Base-by-base conservation (phyloP, 2,329 filamentous ascomycete genomes). In the Dendryphion nanum region DNA sequence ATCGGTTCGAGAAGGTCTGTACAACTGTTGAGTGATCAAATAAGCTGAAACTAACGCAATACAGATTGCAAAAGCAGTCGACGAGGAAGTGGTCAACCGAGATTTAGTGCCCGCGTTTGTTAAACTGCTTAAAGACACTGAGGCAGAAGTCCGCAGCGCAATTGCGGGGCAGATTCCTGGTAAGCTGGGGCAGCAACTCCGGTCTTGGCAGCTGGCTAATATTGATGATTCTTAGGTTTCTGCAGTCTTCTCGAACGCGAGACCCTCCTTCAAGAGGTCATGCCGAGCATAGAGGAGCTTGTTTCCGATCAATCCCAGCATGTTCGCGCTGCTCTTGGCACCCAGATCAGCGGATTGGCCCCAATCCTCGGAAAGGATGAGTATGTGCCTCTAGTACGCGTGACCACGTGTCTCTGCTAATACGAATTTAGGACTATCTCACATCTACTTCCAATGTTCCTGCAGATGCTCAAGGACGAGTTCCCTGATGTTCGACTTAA, bases 381-480 rank as follows among this genome's bases (percentile, higher is more conserved):
- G 86, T 94, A 76, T 59, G 85, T 71, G 33, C n/a, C 13, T 19
- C 15, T 16, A 5, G 13, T 15, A 42, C 50, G 43, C 49, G 47
- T 51, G 45, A 48, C 45, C 47, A 56, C 48, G 52, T 52, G 50
- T 50, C 16, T 36, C n/a, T 41, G 36, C 44, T 55, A 35, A 61
- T 45, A 17, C 28, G 24, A 24, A 32, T 1, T n/a, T 51, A 93
- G 88, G 69, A 98, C 93, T 19, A 97, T 95, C 52, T 85, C 93
- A 54, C 93, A 98, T 66, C 82, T 98, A 30, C 80, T 98, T 30
- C 93, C 93, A 37, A 98, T 98, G 91, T 97, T 98, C 70, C 78
- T 98, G 37, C 88, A 95, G 67, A 98, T 98, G 93, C 83, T 98
- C 57, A 98, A 97, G 78, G 93, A 98, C 59, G 93, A 98, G 63